These are phyloP conservation scores for Phytophthora multivora DNA, from an alignment of 352 stramenopile genomes.

Conservation along the genomic window DNA sequence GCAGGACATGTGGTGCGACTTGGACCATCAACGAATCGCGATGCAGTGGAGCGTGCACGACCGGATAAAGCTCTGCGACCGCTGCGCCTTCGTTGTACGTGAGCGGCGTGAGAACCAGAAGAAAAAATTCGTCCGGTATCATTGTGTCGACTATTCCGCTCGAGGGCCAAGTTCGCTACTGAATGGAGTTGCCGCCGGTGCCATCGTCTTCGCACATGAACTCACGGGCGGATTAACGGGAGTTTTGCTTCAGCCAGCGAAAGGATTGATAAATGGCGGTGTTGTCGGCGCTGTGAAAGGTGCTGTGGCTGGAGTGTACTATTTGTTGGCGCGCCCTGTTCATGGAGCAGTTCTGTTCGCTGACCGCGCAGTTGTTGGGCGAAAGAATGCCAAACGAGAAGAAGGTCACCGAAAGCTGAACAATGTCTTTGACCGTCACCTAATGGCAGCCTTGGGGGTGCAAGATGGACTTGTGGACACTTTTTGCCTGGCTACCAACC, in stretches of 20 bases:
- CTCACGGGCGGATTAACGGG: slow-evolving; percentile 47
- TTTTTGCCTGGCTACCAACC: slow-evolving; percentile 18
- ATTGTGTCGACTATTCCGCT: slow-evolving; percentile 47
- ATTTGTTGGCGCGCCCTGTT: slow-evolving; percentile 40
- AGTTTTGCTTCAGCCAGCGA: slow-evolving; percentile 41
- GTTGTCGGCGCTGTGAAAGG: slow-evolving; percentile 35
- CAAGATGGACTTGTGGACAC: slow-evolving; percentile 32
- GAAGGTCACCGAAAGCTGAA: slow-evolving; percentile 39
- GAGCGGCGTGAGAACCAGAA: slow-evolving; percentile 32
- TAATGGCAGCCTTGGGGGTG: slow-evolving; percentile 32
- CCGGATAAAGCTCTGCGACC: slow-evolving; percentile 46
- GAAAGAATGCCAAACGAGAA: slow-evolving; percentile 43
- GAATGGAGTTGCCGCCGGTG: slow-evolving; percentile 36
- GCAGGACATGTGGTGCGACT: slow-evolving; percentile 81
- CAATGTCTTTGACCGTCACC: slow-evolving; percentile 32
- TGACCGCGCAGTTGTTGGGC: slow-evolving; percentile 48
- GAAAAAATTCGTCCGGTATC: slow-evolving; percentile 39
- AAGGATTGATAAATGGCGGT: slow-evolving; percentile 30
- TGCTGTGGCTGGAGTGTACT: slow-evolving; percentile 30
- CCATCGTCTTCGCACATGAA: slow-evolving; percentile 36
- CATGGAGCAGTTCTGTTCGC: slow-evolving; percentile 44
- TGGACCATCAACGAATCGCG: slow-evolving; percentile 36
- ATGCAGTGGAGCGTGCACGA: slow-evolving; percentile 41
- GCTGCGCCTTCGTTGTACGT: slow-evolving; percentile 37
- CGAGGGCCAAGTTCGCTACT: slow-evolving; percentile 51